Base-by-base conservation (phyloP, 163 green algal genomes). In the Chloromonas sp. region DNA sequence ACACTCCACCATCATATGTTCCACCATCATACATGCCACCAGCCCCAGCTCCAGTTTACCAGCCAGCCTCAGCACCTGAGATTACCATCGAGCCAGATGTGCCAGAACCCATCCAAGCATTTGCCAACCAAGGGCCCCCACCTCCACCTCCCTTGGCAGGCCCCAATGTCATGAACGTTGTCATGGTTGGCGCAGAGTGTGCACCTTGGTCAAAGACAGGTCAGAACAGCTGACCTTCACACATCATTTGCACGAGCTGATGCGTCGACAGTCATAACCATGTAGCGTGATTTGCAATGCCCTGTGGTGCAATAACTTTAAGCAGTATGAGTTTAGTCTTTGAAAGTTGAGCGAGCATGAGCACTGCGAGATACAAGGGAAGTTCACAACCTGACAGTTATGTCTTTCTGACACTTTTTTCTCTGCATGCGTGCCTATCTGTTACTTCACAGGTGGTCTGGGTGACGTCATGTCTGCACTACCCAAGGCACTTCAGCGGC, bases 161-260 rank as follows among this genome's bases (percentile, higher is more conserved):
- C 14, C 71, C 91, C 60, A 98, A 98, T 86, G 91, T 92, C 5
- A 96, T 98, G 94, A 98, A 98, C 83, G 90, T 99, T 13, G 94
- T 99, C 60, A 92, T 99, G 86, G 96, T 99, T 36, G 95, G 94
- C 0, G 90, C 96, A 0, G 96, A 99, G 91, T 98, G 96, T 71
- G 95, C 96, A 3, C 96, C 96, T 5, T 99, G 96, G 96, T 97
- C 92, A 60, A 99, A 99, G 86, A 99, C 96, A 85, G 95, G 94
- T 93, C 36, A 36, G 78, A 84, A 61, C 3, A 60, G 61, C 11
- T 13, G 85, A 36, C 62, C 92, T 57, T 14, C 8, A 76, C 13
- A 76, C 70, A 76, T 13, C 70, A 76, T 36, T 36, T 36, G 36
- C 36, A 36, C 36, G 36, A 36, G 36, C 36, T 36, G 36, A 36